phyloP scores from a whole-genome alignment of 176 grass and related monocot species.

The Juncus effusus region DNA sequence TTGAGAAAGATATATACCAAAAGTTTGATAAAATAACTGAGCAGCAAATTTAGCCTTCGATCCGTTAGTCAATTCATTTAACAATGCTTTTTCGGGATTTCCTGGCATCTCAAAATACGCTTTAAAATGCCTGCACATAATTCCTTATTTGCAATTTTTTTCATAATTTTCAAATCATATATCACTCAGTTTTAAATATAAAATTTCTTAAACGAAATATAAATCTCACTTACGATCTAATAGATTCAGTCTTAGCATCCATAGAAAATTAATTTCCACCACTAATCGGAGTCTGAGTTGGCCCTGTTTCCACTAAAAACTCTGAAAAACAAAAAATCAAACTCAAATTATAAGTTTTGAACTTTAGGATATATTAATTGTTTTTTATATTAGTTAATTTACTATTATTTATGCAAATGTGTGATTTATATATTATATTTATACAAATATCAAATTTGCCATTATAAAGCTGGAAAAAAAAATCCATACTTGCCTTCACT shows the following conservation, averaged over 20 bases:
- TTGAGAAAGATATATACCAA: conserved; percentile 34
- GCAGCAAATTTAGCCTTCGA: conserved; percentile 56
- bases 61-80: conserved; percentile 54
- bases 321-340: conserved; percentile 38
- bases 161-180: background rate
- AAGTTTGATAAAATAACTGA: conserved; percentile 82
- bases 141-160: background rate
- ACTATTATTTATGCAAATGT: no score
- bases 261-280: conserved; percentile 18
- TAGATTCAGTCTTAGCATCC: conserved; percentile 55
- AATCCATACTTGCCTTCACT: no score
- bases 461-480: no score
- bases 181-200: background rate
- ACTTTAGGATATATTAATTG: no score
- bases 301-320: conserved; percentile 66
- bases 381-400: no score
- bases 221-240: conserved; percentile 41
- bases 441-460: no score
- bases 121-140: conserved; percentile 64
- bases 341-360: no score
- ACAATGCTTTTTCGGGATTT: conserved; percentile 49
- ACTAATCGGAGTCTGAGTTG: conserved; percentile 56
- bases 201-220: conserved; percentile 3
- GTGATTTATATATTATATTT: no score
- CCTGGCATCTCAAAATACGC: conserved; percentile 71